Percentiles rank a stretch among this genome's conserved stretches.
These are phyloP conservation scores for Stellera chamaejasme DNA, from an alignment of 345 rosid species.

Conservation along the genomic window DNA sequence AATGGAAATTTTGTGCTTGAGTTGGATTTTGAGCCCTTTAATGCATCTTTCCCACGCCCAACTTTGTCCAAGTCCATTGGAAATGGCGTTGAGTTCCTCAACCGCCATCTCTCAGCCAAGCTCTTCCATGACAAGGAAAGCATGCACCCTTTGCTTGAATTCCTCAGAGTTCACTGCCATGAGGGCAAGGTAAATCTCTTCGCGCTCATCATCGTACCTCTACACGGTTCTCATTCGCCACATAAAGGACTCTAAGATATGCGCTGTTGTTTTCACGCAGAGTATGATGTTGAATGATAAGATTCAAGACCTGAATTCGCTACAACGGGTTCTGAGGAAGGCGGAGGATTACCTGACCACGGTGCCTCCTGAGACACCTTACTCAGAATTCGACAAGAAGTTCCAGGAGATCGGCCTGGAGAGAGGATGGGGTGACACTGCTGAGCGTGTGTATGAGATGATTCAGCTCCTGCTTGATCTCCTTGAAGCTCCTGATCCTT, in stretches of 20 bases:
- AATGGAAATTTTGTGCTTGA: conserved; percentile 85
- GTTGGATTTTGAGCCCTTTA: conserved; percentile 93
- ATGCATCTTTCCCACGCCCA: conserved; percentile 83
- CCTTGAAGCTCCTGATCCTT: conserved; percentile 95
- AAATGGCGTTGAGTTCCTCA: conserved; percentile 94
- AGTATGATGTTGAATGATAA: conserved; percentile 74
- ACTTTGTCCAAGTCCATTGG: conserved; percentile 85
- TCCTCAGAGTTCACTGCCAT: conserved; percentile 76
- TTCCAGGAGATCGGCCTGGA: conserved; percentile 93
- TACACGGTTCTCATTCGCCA: neutral
- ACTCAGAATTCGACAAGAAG: conserved; percentile 50
- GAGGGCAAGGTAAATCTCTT: conserved; percentile 54
- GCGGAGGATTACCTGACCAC: conserved; percentile 75
- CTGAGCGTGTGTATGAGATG: conserved; percentile 76
- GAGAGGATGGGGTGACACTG: conserved; percentile 94
- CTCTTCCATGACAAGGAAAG: conserved; percentile 96
- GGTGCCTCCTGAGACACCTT: conserved; percentile 45
- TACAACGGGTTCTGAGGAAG: conserved; percentile 72
- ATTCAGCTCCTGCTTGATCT: conserved; percentile 86
- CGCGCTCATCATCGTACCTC: neutral
- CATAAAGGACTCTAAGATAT: neutral
- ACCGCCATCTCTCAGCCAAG: conserved; percentile 91
- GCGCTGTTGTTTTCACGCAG: conserved; percentile 29
- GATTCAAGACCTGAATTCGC: conserved; percentile 51
- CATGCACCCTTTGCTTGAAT: conserved; percentile 81